These are phyloP conservation scores for Colletotrichum cuscutae DNA, from an alignment of 2,329 filamentous ascomycete species.

Conservation along the genomic window DNA sequence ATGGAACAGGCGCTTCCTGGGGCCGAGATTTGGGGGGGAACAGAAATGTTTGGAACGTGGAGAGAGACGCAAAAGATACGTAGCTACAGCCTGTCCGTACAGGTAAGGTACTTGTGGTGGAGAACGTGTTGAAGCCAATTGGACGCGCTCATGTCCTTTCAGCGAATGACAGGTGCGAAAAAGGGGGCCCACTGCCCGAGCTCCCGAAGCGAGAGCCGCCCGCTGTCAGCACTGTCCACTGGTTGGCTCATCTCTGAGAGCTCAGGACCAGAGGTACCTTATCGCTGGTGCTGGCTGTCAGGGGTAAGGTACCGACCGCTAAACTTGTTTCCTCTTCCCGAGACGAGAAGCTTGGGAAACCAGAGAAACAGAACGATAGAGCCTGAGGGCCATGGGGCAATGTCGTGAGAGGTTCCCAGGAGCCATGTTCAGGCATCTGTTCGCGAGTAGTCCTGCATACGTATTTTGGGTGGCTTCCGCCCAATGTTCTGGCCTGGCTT, in stretches of 20 bases:
- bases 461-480: background rate
- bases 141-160: background rate
- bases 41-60: background rate
- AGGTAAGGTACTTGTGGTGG: background rate
- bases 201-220: constrained; percentile 30
- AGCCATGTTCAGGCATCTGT: no score
- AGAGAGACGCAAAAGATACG: background rate
- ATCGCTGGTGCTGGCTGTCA: constrained; percentile 2
- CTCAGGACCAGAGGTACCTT: background rate
- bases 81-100: background rate
- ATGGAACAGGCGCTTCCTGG: constrained; percentile 29
- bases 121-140: background rate
- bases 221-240: constrained; percentile 15
- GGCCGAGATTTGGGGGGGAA: background rate
- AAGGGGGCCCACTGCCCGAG: constrained; percentile 9
- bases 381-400: background rate
- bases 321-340: background rate
- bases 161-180: constrained; percentile 24
- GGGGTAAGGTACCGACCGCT: background rate
- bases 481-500: no score
- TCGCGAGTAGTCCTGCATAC: no score
- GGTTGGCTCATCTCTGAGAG: background rate
- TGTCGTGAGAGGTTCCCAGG: no score
- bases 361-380: background rate
- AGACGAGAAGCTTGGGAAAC: background rate